Conservation (phyloP, 2,329 filamentous ascomycete genomes). For the Xylaria sp. region DNA sequence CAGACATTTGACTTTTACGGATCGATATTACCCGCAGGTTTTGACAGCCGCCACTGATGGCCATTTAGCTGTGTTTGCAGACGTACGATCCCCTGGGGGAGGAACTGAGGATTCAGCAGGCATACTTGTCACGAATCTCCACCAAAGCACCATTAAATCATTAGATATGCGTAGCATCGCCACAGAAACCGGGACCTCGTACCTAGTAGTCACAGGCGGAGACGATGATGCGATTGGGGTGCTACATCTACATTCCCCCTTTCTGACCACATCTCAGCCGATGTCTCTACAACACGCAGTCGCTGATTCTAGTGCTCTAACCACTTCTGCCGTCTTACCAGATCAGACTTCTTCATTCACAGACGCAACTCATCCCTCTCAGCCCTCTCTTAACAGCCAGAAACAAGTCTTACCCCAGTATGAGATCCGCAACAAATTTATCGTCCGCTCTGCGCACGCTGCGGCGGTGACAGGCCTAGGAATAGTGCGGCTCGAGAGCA, state of each 20-base stretch:
- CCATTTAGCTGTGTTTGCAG: slow-evolving; percentile 69
- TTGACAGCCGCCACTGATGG: slow-evolving; percentile 87
- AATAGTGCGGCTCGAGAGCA: slow-evolving; percentile 48
- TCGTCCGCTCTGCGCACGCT: slow-evolving; percentile 72
- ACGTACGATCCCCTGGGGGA: slow-evolving; percentile 43
- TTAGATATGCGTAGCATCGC: slow-evolving; percentile 56
- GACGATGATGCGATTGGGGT: slow-evolving; percentile 84
- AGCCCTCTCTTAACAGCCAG: neutral
- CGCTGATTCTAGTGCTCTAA: neutral
- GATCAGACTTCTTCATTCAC: neutral
- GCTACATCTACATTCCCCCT: slow-evolving; percentile 41
- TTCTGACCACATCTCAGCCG: slow-evolving; percentile 12
- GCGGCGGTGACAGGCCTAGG: slow-evolving; percentile 74
- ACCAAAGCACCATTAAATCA: slow-evolving; percentile 84
- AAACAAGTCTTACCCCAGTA: slow-evolving; percentile 11
- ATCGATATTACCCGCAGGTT: slow-evolving; percentile 53
- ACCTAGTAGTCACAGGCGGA: slow-evolving; percentile 77
- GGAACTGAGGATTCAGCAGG: slow-evolving; percentile 44
- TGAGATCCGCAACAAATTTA: slow-evolving; percentile 39
- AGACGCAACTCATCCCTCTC: neutral
- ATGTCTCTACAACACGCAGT: neutral
- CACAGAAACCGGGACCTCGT: slow-evolving; percentile 49
- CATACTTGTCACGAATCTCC: slow-evolving; percentile 61
- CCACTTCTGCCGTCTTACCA: neutral
- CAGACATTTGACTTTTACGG: slow-evolving; percentile 54